These are phyloP conservation scores for Heliamphora exappendiculata DNA, from an alignment of 148 eudicot genomes.

Conservation along the genomic window DNA sequence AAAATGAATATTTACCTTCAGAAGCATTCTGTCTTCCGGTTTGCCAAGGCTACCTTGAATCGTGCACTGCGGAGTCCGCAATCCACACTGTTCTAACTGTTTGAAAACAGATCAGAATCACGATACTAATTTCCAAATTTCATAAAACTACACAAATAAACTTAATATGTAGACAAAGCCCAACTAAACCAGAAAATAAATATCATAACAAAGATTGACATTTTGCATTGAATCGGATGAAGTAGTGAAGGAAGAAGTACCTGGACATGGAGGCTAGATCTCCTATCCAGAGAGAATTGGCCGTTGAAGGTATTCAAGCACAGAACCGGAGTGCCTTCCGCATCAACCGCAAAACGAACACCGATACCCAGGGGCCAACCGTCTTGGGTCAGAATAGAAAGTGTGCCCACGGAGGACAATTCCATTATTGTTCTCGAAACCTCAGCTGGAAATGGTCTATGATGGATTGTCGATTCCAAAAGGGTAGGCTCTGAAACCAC, in stretches of 20 bases:
- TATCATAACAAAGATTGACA: background rate
- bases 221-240: background rate
- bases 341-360: constrained; percentile 65
- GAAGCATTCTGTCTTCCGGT: constrained; percentile 40
- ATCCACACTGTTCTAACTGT: constrained; percentile 70
- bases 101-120: constrained; percentile 10
- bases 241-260: constrained; percentile 20
- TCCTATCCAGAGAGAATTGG: constrained; percentile 29
- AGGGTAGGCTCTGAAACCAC: constrained; percentile 37
- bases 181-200: background rate
- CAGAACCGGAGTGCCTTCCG: constrained; percentile 52
- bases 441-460: constrained; percentile 71
- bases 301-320: constrained; percentile 34
- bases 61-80: constrained; percentile 92
- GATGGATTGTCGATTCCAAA: constrained; percentile 16
- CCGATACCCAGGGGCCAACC: constrained; percentile 72
- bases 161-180: background rate
- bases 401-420: constrained; percentile 55
- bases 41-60: constrained; percentile 76
- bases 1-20: constrained; percentile 39
- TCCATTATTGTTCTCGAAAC: constrained; percentile 88
- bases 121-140: background rate
- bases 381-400: constrained; percentile 51
- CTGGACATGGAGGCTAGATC: constrained; percentile 77
- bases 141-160: background rate